Conservation (phyloP, 177 flowering plant genomes). For the Vitis hybrid region DNA sequence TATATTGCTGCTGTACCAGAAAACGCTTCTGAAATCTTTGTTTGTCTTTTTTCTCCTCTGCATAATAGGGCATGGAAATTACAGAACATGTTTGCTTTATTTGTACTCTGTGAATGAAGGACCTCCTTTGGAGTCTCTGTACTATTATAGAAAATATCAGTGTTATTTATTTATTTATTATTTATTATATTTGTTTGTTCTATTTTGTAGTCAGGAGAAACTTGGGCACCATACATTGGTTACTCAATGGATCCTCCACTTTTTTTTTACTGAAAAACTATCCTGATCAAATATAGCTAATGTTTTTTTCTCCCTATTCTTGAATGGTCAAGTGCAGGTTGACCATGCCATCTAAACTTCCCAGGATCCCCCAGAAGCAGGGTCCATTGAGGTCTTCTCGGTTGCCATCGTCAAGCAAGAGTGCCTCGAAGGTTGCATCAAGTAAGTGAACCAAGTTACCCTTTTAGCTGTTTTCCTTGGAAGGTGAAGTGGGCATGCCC, state of each 20-base stretch:
- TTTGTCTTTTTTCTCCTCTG: no score
- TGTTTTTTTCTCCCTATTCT: neutral
- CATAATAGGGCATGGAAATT: no score
- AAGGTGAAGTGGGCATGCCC: no score
- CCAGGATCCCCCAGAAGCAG: conserved; percentile 49
- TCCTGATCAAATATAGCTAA: neutral
- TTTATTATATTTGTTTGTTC: no score
- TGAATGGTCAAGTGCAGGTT: neutral
- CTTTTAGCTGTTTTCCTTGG: neutral
- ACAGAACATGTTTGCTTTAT: no score
- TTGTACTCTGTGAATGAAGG: no score
- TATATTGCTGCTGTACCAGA: no score
- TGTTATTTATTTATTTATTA: no score
- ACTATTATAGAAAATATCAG: no score
- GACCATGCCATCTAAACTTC: conserved; percentile 41
- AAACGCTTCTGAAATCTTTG: no score
- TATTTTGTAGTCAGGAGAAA: neutral
- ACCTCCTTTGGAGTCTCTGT: no score
- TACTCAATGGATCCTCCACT: neutral
- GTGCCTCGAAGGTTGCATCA: conserved; percentile 41
- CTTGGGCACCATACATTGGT: neutral
- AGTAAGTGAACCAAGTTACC: conserved; percentile 33
- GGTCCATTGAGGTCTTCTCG: conserved; percentile 41
- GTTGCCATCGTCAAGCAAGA: conserved; percentile 30
- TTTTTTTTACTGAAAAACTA: neutral